Percentiles rank a stretch among this genome's conserved stretches.
Evolutionary conservation across 2,329 filamentous ascomycete species (phyloP).

Genomic region (Didymella pomorum): DNA sequence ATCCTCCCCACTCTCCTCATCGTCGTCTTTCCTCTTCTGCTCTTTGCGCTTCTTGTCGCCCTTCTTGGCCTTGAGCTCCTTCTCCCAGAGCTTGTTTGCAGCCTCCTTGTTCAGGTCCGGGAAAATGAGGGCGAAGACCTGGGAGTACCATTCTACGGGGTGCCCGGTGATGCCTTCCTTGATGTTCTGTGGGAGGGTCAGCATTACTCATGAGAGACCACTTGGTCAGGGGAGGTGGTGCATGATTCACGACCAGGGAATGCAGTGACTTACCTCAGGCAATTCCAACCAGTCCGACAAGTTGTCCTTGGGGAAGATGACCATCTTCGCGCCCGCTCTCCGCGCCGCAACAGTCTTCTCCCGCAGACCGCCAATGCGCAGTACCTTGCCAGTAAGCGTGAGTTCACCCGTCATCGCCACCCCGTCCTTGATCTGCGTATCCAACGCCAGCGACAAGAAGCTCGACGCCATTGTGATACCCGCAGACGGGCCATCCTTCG

Average conservation of each 20-base stretch:
- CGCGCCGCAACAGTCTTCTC: constrained; percentile 98
- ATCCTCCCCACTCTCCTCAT: constrained; percentile 53
- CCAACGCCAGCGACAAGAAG: constrained; percentile 82
- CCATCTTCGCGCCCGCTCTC: constrained; percentile 87
- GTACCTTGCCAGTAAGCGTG: constrained; percentile 94
- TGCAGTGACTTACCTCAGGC: constrained; percentile 78
- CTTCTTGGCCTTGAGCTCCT: constrained; percentile 59
- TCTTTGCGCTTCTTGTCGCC: constrained; percentile 48
- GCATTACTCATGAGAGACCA: neutral
- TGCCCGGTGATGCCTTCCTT: constrained; percentile 94
- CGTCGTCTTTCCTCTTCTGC: constrained; percentile 53
- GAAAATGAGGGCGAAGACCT: constrained; percentile 93
- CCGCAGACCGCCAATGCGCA: constrained; percentile 89
- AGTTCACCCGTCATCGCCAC: constrained; percentile 98
- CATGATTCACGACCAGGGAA: too few species aligned
- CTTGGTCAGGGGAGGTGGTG: too few species aligned
- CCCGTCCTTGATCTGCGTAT: constrained; percentile 79
- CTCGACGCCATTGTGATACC: constrained; percentile 99
- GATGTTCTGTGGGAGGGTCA: constrained; percentile 76
- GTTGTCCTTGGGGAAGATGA: constrained; percentile 96
- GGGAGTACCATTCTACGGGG: constrained; percentile 90
- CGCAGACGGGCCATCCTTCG: constrained; percentile 81
- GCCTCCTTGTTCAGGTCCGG: constrained; percentile 75
- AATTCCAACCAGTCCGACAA: constrained; percentile 97
- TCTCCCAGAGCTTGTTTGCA: constrained; percentile 77